Base-by-base conservation (phyloP, 2,329 filamentous ascomycete genomes). In the Stachybotrys chartarum region DNA sequence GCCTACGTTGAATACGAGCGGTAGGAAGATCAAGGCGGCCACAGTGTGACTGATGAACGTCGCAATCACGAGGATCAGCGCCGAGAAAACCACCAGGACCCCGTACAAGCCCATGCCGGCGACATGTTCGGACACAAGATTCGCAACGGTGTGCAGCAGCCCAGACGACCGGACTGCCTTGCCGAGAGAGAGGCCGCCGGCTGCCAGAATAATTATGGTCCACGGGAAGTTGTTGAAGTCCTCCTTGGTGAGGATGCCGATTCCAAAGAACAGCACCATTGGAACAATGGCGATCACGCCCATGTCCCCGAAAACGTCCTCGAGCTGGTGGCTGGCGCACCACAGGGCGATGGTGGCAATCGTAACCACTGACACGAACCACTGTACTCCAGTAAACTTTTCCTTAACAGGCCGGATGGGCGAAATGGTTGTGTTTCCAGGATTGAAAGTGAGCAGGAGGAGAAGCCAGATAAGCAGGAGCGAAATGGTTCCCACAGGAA, bases 201-300 rank as follows among this genome's bases (percentile, higher is more conserved):
- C 93, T 0, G 94, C 94, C 18, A 99, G 86, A 66, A 99, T 97
- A 72, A 99, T 97, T 72, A 99, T 99, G 18, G 95, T 99, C 94
- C 94, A 99, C 45, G 97, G 87, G 72, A 99, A 99, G 72, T 99
- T 99, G 78, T 99, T 99, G 70, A 99, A 99, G 74, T 99, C 94
- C 73, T 97, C 94, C 74, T 97, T 99, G 51, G 92, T 97, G 35
- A 99, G 79, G 61, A 97, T 93, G 11, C 94, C 94, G 2, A 91
- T 92, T 54, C 94, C 94, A 65, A 99, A 99, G 80, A 99, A 99
- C 47, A 97, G 79, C 3, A 96, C 88, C 53, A 99, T 87, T 6
- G 94, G 94, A 58, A 99, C 91, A 67, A 99, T 96, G 56, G 94
- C 95, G 47, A 99, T 89, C 54, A 99, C 92, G 54, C 94, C 94